Base-by-base conservation (phyloP, 176 grass and related monocot genomes). In the Hordeum marinum region DNA sequence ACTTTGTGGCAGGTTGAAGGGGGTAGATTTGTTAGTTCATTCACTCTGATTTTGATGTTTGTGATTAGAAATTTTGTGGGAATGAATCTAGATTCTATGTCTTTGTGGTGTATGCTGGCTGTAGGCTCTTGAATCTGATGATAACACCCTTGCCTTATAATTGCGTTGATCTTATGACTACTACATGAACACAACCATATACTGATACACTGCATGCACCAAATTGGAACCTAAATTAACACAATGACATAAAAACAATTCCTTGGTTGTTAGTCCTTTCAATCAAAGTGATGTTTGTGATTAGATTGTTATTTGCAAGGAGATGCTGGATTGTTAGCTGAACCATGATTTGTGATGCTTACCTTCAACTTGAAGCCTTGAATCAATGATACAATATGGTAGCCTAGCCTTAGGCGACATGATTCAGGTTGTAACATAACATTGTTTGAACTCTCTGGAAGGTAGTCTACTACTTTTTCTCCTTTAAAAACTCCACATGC, bases 1-100 rank as follows among this genome's bases (percentile, higher is more conserved):
- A 63, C 66, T 75, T 21, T 67, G 72, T 85, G 29, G 54, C 40
- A 54, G 45, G 17, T 29, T 41, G 23, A 36, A 4, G 25, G 72
- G 27, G 17, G 61, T 83, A 81, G 79, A 79, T 58, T 58, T 73
- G 80, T 63, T 65, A 86, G 65, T n/a, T 90, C 84, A 79, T 59
- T 83, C 46, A 79, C 64, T 83, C 46, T 31, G 74, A 67, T 50
- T 66, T 59, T 60, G 67, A 68, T 59, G 67, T 14, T 67, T 75
- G 36, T 57, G 59, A 83, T 18, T 73, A 24, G 42, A 67, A 42
- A 64, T 36, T 27, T 50, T 35, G 8, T 67, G 27, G n/a, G 36
- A 21, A 80, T 72, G 63, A 62, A 66, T 21, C 61, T 69, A 70
- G 15, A 85, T 6, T 57, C 23, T 18, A 24, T 46, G 40, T 17